Evolutionary conservation across 345 rosid species (phyloP).

Genomic region (Eutrema heterophyllum): DNA sequence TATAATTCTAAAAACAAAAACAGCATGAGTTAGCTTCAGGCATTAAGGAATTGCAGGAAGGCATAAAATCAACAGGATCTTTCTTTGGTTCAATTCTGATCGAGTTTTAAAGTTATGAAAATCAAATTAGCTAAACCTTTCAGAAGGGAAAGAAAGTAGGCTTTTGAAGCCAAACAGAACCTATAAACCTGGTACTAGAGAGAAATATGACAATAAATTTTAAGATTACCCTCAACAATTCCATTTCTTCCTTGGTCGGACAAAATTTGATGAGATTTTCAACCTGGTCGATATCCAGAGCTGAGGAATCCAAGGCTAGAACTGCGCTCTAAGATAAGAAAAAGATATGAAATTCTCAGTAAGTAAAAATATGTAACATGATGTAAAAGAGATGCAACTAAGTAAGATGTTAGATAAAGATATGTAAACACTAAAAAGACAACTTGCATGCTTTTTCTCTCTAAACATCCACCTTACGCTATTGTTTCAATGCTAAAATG

Average conservation of each 20-base stretch:
- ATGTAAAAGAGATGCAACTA: slow-evolving; percentile 7
- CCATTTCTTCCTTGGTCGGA: slow-evolving; percentile 98
- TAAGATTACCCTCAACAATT: slow-evolving; percentile 59
- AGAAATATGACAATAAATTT: slow-evolving; percentile 6
- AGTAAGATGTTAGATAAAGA: background rate
- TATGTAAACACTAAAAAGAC: background rate
- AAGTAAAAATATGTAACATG: background rate
- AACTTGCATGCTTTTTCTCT: background rate
- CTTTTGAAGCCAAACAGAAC: slow-evolving; percentile 16
- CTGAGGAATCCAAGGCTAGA: slow-evolving; percentile 84
- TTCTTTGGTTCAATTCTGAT: slow-evolving; percentile 10
- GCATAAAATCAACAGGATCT: background rate
- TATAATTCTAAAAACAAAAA: slow-evolving; percentile 59
- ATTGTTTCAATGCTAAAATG: slow-evolving; percentile 10
- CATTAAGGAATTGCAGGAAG: background rate
- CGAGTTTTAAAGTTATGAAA: background rate
- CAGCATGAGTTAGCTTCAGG: slow-evolving; percentile 18
- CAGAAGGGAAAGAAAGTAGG: background rate
- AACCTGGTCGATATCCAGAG: slow-evolving; percentile 91
- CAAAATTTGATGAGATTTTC: slow-evolving; percentile 97
- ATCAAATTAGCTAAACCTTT: background rate
- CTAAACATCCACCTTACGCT: background rate
- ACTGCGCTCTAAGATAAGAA: slow-evolving; percentile 64
- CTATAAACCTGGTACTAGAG: background rate
- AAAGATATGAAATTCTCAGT: background rate